Conservation (phyloP, 768 basidiomycete species). For the Rhodotorula toruloides region DNA sequence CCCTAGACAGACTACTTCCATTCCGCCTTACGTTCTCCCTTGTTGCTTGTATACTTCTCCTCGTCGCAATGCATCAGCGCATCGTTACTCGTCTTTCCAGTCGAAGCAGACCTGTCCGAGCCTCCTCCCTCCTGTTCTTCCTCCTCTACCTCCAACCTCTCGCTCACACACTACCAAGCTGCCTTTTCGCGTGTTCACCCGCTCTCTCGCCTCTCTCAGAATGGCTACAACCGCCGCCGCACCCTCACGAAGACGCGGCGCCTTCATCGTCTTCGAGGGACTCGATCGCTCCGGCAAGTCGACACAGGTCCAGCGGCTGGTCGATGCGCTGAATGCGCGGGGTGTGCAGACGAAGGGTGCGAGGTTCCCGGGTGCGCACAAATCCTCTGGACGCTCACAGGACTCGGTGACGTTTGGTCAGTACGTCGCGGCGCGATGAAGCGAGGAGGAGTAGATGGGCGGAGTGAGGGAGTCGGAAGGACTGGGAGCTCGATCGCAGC, state of each 20-base stretch:
- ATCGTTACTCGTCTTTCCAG: background rate
- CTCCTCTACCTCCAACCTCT: background rate
- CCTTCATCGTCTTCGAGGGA: constrained; percentile 90
- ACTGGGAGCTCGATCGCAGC: too few species aligned
- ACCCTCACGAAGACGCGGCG: constrained; percentile 51
- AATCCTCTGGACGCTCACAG: too few species aligned
- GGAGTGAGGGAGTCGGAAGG: background rate
- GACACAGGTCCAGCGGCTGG: constrained; percentile 69
- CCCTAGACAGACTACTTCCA: too few species aligned
- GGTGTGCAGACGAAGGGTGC: constrained; percentile 56
- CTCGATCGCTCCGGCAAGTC: constrained; percentile 94
- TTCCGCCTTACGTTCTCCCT: background rate
- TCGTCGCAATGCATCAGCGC: background rate
- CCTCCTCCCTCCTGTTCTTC: background rate
- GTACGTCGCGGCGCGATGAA: constrained; percentile 34
- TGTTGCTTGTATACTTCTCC: background rate
- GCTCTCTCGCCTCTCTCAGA: background rate
- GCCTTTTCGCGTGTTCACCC: background rate
- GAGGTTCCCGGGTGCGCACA: constrained; percentile 77
- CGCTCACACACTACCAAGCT: background rate
- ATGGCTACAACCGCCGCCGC: background rate
- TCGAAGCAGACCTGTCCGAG: background rate
- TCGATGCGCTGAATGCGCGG: constrained; percentile 52
- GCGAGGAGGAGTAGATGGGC: background rate
- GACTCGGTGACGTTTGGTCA: background rate